Conservation (phyloP, 768 basidiomycete genomes). For the Harrya chromipes region DNA sequence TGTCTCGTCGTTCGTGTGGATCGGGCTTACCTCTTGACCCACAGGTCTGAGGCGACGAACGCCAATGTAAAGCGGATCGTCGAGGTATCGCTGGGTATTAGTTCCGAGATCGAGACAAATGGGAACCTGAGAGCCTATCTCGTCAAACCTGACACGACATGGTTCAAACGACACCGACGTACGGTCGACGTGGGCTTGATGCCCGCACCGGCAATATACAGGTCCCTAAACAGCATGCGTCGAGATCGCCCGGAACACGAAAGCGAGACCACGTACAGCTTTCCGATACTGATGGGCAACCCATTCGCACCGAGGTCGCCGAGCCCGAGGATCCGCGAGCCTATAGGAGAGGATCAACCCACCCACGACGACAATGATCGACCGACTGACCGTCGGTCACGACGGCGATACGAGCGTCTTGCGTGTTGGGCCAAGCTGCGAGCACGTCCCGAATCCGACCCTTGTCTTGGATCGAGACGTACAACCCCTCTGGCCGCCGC, state of each 20-base stretch:
- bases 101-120: slow-evolving; percentile 76
- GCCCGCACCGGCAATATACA: slow-evolving; percentile 73
- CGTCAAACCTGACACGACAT: neutral
- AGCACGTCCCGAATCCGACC: slow-evolving; percentile 60
- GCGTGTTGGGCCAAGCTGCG: slow-evolving; percentile 44
- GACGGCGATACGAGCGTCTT: slow-evolving; percentile 60
- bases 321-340: slow-evolving; percentile 72
- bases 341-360: slow-evolving; percentile 24
- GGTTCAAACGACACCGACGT: slow-evolving; percentile 2
- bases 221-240: slow-evolving; percentile 37
- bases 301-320: slow-evolving; percentile 43
- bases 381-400: slow-evolving; percentile 63
- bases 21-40: slow-evolving; percentile 38
- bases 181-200: slow-evolving; percentile 49
- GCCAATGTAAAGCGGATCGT: slow-evolving; percentile 77
- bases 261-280: slow-evolving; percentile 46
- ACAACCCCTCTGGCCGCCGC: slow-evolving; percentile 58
- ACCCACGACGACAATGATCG: neutral
- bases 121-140: slow-evolving; percentile 40
- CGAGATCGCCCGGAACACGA: neutral
- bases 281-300: slow-evolving; percentile 63
- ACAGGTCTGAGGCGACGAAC: slow-evolving; percentile 53
- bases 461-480: slow-evolving; percentile 64
- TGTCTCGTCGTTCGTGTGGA: neutral
- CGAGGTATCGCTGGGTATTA: slow-evolving; percentile 61